Conservation (phyloP, 148 eudicot species). For the Persicaria tinctoria region DNA sequence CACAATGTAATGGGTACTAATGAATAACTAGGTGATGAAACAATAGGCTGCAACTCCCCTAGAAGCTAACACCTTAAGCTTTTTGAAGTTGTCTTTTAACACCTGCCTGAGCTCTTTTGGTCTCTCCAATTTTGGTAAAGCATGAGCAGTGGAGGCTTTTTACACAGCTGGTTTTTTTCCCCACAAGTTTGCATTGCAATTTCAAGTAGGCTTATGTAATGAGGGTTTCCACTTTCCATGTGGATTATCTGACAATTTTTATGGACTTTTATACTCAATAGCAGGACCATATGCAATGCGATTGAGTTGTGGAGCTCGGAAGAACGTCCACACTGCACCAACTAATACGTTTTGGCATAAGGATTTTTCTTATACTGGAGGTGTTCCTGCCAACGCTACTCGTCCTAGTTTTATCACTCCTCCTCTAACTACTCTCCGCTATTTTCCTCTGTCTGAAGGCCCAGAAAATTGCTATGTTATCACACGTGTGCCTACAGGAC, state of each 20-base stretch:
- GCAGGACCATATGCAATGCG: slow-evolving; percentile 86
- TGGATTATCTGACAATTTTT: neutral
- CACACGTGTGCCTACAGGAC: slow-evolving; percentile 66
- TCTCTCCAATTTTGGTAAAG: neutral
- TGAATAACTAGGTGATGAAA: neutral
- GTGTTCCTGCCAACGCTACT: slow-evolving; percentile 70
- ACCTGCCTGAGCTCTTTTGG: neutral
- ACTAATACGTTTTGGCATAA: slow-evolving; percentile 83
- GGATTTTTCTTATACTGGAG: slow-evolving; percentile 90
- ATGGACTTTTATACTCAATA: neutral
- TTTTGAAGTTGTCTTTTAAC: neutral
- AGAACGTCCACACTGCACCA: slow-evolving; percentile 51
- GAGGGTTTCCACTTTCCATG: neutral
- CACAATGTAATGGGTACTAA: neutral
- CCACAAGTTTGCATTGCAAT: neutral
- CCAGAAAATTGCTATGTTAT: slow-evolving; percentile 89
- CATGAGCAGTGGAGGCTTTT: neutral
- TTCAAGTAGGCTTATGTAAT: neutral
- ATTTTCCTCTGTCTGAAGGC: slow-evolving; percentile 84
- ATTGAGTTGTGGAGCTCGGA: slow-evolving; percentile 89
- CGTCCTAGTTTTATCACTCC: slow-evolving; percentile 85
- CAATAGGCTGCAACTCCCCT: neutral
- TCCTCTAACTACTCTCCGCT: slow-evolving; percentile 62
- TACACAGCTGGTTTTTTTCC: too few species aligned
- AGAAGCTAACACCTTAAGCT: neutral